Evolutionary conservation across 208 protist genomes (phyloP), one percentile per base, ranked within the genome.

Genomic region (Acanthamoeba culbertsoni): DNA sequence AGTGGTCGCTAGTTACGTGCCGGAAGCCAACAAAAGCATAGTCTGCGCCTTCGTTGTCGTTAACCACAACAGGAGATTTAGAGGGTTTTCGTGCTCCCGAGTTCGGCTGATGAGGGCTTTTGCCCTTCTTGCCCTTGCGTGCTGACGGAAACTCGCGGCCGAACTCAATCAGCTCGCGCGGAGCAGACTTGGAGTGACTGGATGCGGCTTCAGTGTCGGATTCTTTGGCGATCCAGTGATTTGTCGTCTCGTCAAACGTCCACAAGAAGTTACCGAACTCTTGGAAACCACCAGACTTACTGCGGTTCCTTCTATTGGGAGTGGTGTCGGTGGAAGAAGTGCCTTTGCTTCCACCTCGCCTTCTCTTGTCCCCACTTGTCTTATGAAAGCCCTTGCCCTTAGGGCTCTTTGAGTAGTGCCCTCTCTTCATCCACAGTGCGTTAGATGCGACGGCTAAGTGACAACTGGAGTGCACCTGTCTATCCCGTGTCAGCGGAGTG

Each of bases 191-290:
- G 18, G 68, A 79, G 68, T 79, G 68, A 8, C 68, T 28, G 20
- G 68, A 5, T 31, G 68, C 18, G 26, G 68, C 18, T 18, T 75
- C 63, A 37, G n/a, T n/a, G n/a, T 79, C 68, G 68, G 62, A 0
- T 33, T 71, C 62, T 71, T n/a, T 71, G 10, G 68, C 68, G 6
- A 79, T 42, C 68, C 68, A 79, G 68, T 79, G 68, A 26, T 79
- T 79, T 10, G 68, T 79, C 0, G 68, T 23, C 10, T 33, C 68
- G 33, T 79, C 68, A n/a, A 48, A 79, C 40, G 68, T 79, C 68
- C 68, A 79, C 37, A 79, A 14, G 68, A 79, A 79, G 68, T 79
- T 79, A 8, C 68, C 68, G n/a, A 79, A 79, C 40, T 79, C 68
- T 28, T 79, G 68, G 68, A 79, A 79, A 28, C 68, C 68, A 4